These are phyloP conservation scores for Lathyrus aphaca DNA, from an alignment of 306 rosid species.

Conservation along the genomic window DNA sequence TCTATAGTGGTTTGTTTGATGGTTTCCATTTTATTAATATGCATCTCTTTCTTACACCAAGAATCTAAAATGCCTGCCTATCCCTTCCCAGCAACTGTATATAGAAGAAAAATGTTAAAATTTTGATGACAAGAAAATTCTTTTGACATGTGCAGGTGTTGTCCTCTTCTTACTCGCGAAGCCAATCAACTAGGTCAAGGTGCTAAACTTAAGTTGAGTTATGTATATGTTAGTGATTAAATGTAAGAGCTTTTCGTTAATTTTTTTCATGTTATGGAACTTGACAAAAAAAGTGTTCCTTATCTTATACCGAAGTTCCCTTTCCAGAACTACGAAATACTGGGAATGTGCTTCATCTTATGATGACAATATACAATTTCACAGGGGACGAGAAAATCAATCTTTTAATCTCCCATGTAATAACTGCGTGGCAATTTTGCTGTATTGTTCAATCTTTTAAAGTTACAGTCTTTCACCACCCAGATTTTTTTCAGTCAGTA, in stretches of 20 bases:
- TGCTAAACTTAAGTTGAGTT: conserved; percentile 38
- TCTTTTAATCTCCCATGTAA: not conserved
- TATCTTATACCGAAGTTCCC: not conserved
- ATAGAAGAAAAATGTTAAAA: not conserved
- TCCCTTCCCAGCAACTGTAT: not conserved
- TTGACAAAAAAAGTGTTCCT: not conserved
- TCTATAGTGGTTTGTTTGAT: conserved; percentile 5
- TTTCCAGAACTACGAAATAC: not conserved
- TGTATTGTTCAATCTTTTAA: not conserved
- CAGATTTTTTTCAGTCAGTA: not conserved
- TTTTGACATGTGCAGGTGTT: conserved; percentile 59
- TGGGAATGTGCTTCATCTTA: conserved; percentile 16
- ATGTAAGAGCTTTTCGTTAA: not conserved
- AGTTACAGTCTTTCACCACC: conserved; percentile 18
- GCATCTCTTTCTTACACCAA: conserved; percentile 18
- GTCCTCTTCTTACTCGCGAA: conserved; percentile 65
- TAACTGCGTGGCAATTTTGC: not conserved
- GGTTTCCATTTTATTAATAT: not conserved
- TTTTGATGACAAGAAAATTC: conserved; percentile 15
- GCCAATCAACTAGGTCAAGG: conserved; percentile 55
- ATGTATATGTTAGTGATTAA: conserved; percentile 5
- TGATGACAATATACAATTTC: not conserved
- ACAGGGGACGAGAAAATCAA: not conserved
- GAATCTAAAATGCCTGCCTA: conserved; percentile 21
- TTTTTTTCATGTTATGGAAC: not conserved